Evolutionary conservation across 2,329 filamentous ascomycete species (phyloP).

Genomic region (Knufia petricola): DNA sequence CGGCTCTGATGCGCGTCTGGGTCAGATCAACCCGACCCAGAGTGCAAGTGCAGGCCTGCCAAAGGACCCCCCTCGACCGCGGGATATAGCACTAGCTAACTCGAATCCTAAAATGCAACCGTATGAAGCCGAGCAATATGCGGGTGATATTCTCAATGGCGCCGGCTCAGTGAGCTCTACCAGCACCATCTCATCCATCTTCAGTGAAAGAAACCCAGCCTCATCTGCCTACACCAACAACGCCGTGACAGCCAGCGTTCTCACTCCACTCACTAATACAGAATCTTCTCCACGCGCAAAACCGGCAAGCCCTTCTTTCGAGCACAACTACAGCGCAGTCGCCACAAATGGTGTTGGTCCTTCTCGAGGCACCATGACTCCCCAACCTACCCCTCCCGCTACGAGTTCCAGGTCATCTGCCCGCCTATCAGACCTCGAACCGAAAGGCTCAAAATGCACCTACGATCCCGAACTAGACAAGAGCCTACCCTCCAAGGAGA

Average conservation of each 20-base stretch:
- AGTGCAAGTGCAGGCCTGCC: slow-evolving; percentile 7
- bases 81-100: neutral
- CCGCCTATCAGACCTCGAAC: slow-evolving; percentile 41
- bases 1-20: slow-evolving; percentile 7
- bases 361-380: slow-evolving; percentile 27
- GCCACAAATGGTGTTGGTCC: slow-evolving; percentile 23
- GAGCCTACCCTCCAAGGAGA: slow-evolving; percentile 47
- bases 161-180: slow-evolving; percentile 64
- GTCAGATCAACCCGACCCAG: slow-evolving; percentile 12
- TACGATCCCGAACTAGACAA: slow-evolving; percentile 57
- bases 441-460: slow-evolving; percentile 49
- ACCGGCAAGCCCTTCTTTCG: slow-evolving; percentile 42
- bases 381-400: slow-evolving; percentile 36
- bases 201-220: slow-evolving; percentile 48
- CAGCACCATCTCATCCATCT: slow-evolving; percentile 62
- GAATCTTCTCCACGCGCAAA: slow-evolving; percentile 55
- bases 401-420: slow-evolving; percentile 37
- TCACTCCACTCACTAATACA: slow-evolving; percentile 57
- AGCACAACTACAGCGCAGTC: slow-evolving; percentile 23
- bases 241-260: slow-evolving; percentile 42
- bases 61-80: slow-evolving; percentile 8
- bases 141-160: slow-evolving; percentile 60
- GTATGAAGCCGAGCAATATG: slow-evolving; percentile 27
- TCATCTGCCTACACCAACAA: slow-evolving; percentile 47
- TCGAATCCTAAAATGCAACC: slow-evolving; percentile 16